Conservation (phyloP, 306 rosid genomes). For the Rosa rugosa region DNA sequence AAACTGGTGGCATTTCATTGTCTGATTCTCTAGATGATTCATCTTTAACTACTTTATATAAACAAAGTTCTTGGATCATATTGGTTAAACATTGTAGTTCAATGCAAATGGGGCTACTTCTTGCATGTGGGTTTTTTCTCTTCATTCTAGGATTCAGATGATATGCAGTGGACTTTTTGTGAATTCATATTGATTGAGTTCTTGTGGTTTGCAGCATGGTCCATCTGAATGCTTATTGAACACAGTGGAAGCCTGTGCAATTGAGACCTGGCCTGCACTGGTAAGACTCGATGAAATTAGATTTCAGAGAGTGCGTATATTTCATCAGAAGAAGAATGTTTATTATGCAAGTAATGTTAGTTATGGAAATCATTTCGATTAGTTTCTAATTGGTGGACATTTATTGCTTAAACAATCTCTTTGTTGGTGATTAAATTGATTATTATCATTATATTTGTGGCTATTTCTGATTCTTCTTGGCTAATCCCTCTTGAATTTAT, state of each 20-base stretch:
- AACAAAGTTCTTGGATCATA: background rate
- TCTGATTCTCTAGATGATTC: background rate
- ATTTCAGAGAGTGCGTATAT: background rate
- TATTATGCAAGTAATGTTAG: background rate
- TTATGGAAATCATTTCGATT: background rate
- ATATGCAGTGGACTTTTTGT: background rate
- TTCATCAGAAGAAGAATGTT: background rate
- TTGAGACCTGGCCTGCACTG: constrained; percentile 67
- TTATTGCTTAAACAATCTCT: background rate
- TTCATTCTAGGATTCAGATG: background rate
- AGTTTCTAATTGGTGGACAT: background rate
- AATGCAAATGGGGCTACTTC: background rate
- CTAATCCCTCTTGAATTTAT: background rate
- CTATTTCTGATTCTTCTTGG: background rate
- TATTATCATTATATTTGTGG: background rate
- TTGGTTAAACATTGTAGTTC: background rate
- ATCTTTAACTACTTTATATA: background rate
- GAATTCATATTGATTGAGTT: background rate
- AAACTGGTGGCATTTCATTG: background rate
- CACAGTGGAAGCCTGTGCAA: constrained; percentile 88
- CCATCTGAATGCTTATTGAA: constrained; percentile 72
- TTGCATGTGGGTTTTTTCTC: background rate
- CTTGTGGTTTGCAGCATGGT: constrained; percentile 68
- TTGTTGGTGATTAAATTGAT: background rate
- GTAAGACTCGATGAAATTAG: constrained; percentile 39